These are phyloP conservation scores for apple (Malus domestica) DNA, from an alignment of 306 rosid genomes.

Conservation along the genomic window ASM211411v1 NC_041791.1:35058501-35059000, in stretches of 20 bases:
- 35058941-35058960: conserved; percentile 62
- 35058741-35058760: not conserved
- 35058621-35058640: not conserved
- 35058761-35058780: not conserved
- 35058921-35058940: conserved; percentile 41
- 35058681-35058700: not conserved
- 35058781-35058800: not conserved
- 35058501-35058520: too few relatives aligned
- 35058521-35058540: too few relatives aligned
- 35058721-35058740: not conserved
- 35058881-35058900: conserved; percentile 55
- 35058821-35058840: conserved; percentile 90
- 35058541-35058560: not conserved
- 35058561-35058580: not conserved
- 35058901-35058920: conserved; percentile 71
- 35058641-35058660: not conserved
- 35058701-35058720: not conserved
- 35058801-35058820: conserved; percentile 88
- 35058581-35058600: not conserved
- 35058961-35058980: conserved; percentile 82
- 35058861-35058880: conserved; percentile 36
- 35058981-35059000: conserved; percentile 72
- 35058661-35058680: not conserved
- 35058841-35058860: conserved; percentile 69
- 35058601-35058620: conserved; percentile 6